Base-by-base conservation (phyloP, 2,329 filamentous ascomycete genomes). In the Fusarium bulbicola region DNA sequence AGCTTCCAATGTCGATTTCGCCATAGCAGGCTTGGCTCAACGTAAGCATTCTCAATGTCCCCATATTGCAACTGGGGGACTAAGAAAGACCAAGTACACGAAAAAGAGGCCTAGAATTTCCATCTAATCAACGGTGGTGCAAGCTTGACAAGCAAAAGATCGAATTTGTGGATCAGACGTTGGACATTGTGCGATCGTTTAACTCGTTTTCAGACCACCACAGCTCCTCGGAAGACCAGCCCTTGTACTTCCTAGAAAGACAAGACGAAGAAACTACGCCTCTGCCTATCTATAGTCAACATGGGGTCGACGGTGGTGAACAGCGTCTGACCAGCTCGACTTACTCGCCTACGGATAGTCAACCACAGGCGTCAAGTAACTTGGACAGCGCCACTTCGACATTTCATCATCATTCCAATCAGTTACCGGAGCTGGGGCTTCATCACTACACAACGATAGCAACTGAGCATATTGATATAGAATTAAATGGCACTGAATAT, bases 401-500 rank as follows among this genome's bases (percentile, higher is more conserved):
- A 20, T 52, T 26, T 4, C 30, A 32, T 5, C 49, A 52, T 5
- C 7, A 20, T 26, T 5, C 49, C 1, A n/a, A 37, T 5, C 30
- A 37, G 10, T 11, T 52, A 15, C n/a, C 49, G 7, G 30, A 12
- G 4, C 1, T 36, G 4, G n/a, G 0, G 8, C 26, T 52, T 8
- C 32, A 52, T 5, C 16, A 52, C 7, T 37, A 52, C 49, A 20
- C 49, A 7, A 3, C 32, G 11, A 6, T 10, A 3, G 32, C 32
- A 0, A 34, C 49, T 32, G 12, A 36, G 5, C 15, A 24, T 6
- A 24, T 47, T 14, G 26, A 15, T 11, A 15, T 0, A 5, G 7
- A 47, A 0, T 20, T 21, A 0, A 2, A 47, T 16, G 2, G 2
- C 10, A 16, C 13, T 6, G 45, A 2, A 4, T n/a, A 7, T 32